Evolutionary conservation across 805 yeast species (phyloP).

Genomic region (Ogataea methylovora): DNA sequence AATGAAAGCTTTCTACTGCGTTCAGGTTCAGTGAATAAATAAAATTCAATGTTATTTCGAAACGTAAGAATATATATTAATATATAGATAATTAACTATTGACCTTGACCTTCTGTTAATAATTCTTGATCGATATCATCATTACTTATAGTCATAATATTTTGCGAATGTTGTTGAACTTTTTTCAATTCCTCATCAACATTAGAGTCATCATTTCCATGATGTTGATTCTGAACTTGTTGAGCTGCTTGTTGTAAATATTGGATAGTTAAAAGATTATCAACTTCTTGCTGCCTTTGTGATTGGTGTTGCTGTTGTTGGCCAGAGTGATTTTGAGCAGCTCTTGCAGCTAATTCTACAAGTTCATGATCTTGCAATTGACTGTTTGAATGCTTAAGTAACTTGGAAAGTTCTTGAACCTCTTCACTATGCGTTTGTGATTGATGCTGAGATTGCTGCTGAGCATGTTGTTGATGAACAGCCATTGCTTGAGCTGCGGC

Average conservation of each 20-base stretch:
- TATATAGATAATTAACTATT: too few relatives aligned
- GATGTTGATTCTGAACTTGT: slow-evolving; percentile 7
- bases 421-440: slow-evolving; percentile 12
- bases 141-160: not conserved
- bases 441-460: not conserved
- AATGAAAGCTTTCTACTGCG: too few relatives aligned
- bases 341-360: slow-evolving; percentile 17
- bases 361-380: slow-evolving; percentile 15
- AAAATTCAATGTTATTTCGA: too few relatives aligned
- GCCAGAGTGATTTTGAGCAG: slow-evolving; percentile 11
- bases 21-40: too few relatives aligned
- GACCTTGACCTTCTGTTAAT: too few relatives aligned
- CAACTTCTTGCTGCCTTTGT: slow-evolving; percentile 4
- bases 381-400: slow-evolving; percentile 11
- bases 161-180: not conserved
- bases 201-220: slow-evolving; percentile 4
- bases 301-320: slow-evolving; percentile 3
- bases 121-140: not conserved
- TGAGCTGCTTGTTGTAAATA: slow-evolving; percentile 12
- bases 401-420: slow-evolving; percentile 12
- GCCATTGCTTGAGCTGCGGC: not conserved
- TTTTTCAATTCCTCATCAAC: slow-evolving; percentile 16
- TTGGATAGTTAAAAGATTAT: slow-evolving; percentile 3
- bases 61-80: too few relatives aligned
- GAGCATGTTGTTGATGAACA: not conserved